Evolutionary conservation across 164 flowering plant genomes (phyloP), one percentile per base, ranked within the genome.

Genomic region (Chimonanthus salicifolius): DNA sequence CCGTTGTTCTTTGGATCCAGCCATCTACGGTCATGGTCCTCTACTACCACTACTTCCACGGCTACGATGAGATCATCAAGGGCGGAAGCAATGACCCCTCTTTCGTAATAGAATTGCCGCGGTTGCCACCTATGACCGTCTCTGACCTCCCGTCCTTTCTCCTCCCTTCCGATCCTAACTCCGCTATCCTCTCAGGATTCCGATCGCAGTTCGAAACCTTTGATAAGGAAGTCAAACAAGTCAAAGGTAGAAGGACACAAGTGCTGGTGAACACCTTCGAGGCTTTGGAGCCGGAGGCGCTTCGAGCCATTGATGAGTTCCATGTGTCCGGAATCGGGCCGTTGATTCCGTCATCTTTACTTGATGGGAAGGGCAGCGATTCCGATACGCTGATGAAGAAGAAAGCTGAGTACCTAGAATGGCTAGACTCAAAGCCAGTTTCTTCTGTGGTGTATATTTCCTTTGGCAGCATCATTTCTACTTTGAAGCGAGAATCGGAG

Each of bases 201-300:
- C n/a, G 62, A 68, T 75, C 84, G 3, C 88, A 82, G 0, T 49
- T 90, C 6, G 74, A 83, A n/a, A 21, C 11, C 0, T 71, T 89
- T 33, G 83, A 87, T 7, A 51, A 4, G 48, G 58, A 64, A 79
- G 16, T 78, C n/a, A n/a, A n/a, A n/a, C n/a, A n/a, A n/a, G n/a
- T n/a, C 33, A 33, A 33, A 33, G 33, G 33, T 33, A 33, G 33
- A 33, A 33, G 16, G 16, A 54, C 60, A 3, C 72, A 78, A 49
- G 73, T 90, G 0, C 77, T 90, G 0, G 80, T 88, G 0, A 92
- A 89, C 79, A 79, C 91, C 0, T 87, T 87, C 70, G 85, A 87
- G 6, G 83, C 78, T 0, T 54, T 89, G 9, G 94, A 90, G 69
- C 18, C 48, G 0, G 88, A 84, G 0, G 84, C 87, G 2, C 4